Evolutionary conservation across 176 grass and related monocot genomes (phyloP), one percentile per base, ranked within the genome.

Genomic region (Avena insularis): DNA sequence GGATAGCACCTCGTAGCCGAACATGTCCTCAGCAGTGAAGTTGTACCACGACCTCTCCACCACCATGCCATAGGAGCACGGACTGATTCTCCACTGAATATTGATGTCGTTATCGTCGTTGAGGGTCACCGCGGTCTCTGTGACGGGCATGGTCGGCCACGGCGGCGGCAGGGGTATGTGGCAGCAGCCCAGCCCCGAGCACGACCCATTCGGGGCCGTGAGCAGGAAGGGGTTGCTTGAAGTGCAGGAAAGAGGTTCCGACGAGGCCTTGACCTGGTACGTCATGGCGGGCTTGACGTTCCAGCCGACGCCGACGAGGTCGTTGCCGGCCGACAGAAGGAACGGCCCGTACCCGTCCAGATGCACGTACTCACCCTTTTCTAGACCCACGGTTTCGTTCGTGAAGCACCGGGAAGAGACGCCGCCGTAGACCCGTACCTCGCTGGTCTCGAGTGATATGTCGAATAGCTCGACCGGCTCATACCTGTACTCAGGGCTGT

Each of bases 41-140:
- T 76, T 76, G 73, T 76, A 76, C 48, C 73, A 76, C 0, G 73
- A 76, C 12, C 13, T 76, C 73, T 76, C 48, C 13, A 76, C 73
- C 23, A 76, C 23, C 73, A 76, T 76, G 13, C 23, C 73, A 12
- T 76, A 76, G 47, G 73, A 51, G 23, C 48, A 76, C 48, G 73
- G 45, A 63, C 4, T 63, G 21, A 23, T 63, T 27, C 25, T 9
- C 60, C 60, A 12, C 0, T 12, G n/a, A 12, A 5, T 27, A 27
- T 27, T 25, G 38, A 6, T 40, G 38, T 40, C 38, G 6, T 40
- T 5, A 4, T 40, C 4, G 0, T 40, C 6, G 38, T 40, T 4
- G 3, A 63, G 23, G 60, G 2, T 61, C 58, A 61, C n/a, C 0
- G n/a, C 59, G 9, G 59, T 62, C 0, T 9, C 10, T 9, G 0